Percentiles rank a stretch among this genome's conserved stretches.
Evolutionary conservation across 805 yeast species (phyloP).

Genomic region (Ogataea haglerorum): DNA sequence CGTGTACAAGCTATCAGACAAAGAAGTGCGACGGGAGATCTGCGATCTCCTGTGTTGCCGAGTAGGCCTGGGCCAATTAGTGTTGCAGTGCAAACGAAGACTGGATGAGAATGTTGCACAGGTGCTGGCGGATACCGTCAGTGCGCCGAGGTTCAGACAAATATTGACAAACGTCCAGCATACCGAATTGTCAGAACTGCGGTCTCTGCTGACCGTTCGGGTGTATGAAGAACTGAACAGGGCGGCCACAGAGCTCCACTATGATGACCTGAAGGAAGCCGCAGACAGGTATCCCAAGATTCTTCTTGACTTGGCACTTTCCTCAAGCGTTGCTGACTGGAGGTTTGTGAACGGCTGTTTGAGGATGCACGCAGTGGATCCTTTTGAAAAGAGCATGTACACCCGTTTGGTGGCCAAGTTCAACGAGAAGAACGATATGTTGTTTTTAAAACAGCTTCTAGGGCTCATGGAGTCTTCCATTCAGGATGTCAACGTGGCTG

Average conservation of each 20-base stretch:
- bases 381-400: slow-evolving; percentile 6
- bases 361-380: not conserved
- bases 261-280: slow-evolving; percentile 3
- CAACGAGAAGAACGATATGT: slow-evolving; percentile 2
- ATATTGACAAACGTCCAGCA: not conserved
- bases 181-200: slow-evolving; percentile 11
- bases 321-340: slow-evolving; percentile 10
- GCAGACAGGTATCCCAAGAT: slow-evolving; percentile 10
- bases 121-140: slow-evolving; percentile 13
- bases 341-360: slow-evolving; percentile 11
- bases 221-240: slow-evolving; percentile 17
- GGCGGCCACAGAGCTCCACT: slow-evolving; percentile 6
- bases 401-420: not conserved
- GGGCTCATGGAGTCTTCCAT: slow-evolving; percentile 1
- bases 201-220: slow-evolving; percentile 14
- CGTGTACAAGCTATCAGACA: slow-evolving; percentile 18
- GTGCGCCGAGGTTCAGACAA: slow-evolving; percentile 1
- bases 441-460: slow-evolving; percentile 8
- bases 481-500: not conserved
- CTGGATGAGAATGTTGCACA: not conserved
- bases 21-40: not conserved
- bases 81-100: slow-evolving; percentile 8
- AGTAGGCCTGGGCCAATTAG: slow-evolving; percentile 25
- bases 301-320: not conserved
- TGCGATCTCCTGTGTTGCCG: slow-evolving; percentile 16